Base-by-base conservation (phyloP, 345 rosid genomes). In the Salix dunnii region DNA sequence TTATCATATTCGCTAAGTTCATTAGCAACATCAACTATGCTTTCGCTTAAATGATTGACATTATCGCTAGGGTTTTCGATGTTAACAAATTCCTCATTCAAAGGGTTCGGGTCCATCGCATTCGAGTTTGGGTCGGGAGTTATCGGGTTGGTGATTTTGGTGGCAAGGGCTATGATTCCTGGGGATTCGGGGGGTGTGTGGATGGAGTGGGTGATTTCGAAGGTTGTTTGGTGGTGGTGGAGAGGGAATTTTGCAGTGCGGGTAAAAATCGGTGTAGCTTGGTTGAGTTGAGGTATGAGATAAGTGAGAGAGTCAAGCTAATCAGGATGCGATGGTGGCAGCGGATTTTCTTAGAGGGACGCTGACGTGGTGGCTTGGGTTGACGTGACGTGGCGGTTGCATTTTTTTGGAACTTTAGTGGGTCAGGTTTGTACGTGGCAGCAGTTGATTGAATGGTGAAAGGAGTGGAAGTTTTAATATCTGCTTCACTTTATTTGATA, bases 71-170 rank as follows among this genome's bases (percentile, higher is more conserved):
- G 93, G 58, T 82, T 89, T 36, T 92, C 98, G 80, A 94, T 84
- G 85, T 91, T 93, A 80, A 94, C 86, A 76, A 87, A 94, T 75
- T 93, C 98, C 68, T 91, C 96, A 3, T 77, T 80, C 2, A 67
- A 63, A 46, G 85, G 75, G 53, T 61, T 63, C 65, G 85, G 73
- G 72, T 92, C 91, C 91, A 91, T 84, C 65, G 73, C 35, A 61
- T 79, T 81, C 20, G 73, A 36, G 20, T 18, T 36, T 3, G 43
- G 72, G 43, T 77, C 49, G 76, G 72, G 62, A 28, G 10, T 33
- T 38, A 51, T 42, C 13, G 70, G 58, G n/a, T 62, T 63, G 62
- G 30, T 58, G 51, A 71, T 16, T 42, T 35, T 3, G 79, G 72
- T 61, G 42, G 82, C 74, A 70, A 67, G 73, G 51, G 76, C 20